Conservation (phyloP, 129 eudicot species). For the Escallonia rubra region DNA sequence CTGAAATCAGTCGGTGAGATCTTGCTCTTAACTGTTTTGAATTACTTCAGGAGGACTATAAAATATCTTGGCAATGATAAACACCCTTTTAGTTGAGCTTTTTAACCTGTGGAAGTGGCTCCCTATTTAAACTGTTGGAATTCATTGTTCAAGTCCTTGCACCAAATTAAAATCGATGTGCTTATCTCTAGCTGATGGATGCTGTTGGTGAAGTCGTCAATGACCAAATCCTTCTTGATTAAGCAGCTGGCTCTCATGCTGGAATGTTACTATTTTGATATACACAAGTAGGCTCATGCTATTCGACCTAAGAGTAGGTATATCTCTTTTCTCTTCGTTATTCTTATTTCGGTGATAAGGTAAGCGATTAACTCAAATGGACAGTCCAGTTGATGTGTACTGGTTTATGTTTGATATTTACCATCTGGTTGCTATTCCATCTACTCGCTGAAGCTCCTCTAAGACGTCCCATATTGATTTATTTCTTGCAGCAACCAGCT, state of each 20-base stretch:
- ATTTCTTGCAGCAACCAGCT: conserved; percentile 46
- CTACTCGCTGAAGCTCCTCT: background rate
- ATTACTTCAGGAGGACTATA: no score
- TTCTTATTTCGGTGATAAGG: background rate
- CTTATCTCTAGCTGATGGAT: no score
- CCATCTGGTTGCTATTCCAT: background rate
- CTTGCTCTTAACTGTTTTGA: background rate
- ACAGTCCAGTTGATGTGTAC: background rate
- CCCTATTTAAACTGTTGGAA: no score
- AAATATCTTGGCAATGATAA: no score
- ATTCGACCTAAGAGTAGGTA: background rate
- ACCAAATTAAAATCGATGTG: no score
- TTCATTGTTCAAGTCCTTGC: no score
- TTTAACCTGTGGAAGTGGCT: no score
- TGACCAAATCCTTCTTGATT: no score
- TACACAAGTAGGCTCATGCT: background rate
- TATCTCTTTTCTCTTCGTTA: background rate
- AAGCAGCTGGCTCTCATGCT: no score
- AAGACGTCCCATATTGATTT: background rate
- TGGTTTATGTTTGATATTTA: background rate
- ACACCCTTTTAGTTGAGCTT: no score
- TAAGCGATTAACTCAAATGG: background rate
- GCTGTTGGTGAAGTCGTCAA: no score
- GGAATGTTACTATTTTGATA: no score
- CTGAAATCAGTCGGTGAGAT: background rate